Conservation (phyloP, 169 alveolate species). For the Miamiensis avidus region DNA sequence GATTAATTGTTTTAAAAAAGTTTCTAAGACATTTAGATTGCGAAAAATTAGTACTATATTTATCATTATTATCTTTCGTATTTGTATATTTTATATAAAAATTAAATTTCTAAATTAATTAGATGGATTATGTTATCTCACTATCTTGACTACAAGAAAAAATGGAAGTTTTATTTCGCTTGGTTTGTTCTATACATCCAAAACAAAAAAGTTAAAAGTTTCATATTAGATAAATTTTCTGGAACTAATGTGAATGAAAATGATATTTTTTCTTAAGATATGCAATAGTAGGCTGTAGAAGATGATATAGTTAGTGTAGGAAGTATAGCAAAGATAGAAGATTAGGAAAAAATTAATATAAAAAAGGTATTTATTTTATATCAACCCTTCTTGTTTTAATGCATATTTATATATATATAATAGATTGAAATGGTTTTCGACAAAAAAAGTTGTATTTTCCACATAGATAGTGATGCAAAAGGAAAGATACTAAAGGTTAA, state of each 20-base stretch:
- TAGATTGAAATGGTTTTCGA: slow-evolving; percentile 35
- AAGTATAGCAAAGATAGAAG: slow-evolving; percentile 14
- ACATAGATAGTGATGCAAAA: slow-evolving; percentile 27
- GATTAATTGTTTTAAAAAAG: slow-evolving; percentile 9
- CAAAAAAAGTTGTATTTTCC: slow-evolving; percentile 39
- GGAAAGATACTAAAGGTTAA: slow-evolving; percentile 36
- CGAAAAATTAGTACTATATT: neutral
- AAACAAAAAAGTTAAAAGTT: slow-evolving; percentile 37
- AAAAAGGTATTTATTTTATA: slow-evolving; percentile 1
- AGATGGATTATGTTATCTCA: slow-evolving; percentile 24
- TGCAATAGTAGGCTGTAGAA: slow-evolving; percentile 21
- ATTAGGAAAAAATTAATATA: slow-evolving; percentile 38
- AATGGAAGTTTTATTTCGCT: slow-evolving; percentile 48
- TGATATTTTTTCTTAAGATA: slow-evolving; percentile 50
- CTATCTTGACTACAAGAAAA: slow-evolving; percentile 38
- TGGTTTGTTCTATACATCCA: slow-evolving; percentile 40
- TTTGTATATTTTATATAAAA: neutral
- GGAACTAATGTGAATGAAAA: slow-evolving; percentile 38
- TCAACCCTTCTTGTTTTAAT: no score
- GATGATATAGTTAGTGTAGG: slow-evolving; percentile 36
- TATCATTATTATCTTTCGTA: no score
- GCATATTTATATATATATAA: neutral
- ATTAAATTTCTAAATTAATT: slow-evolving; percentile 17
- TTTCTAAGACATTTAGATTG: neutral
- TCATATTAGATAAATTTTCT: slow-evolving; percentile 31